A percentile compares a stretch with the other conserved stretches of the same genome.
These are phyloP conservation scores for Tephrocybe sp. DNA, from an alignment of 768 basidiomycete species.

Conservation along the genomic window DNA sequence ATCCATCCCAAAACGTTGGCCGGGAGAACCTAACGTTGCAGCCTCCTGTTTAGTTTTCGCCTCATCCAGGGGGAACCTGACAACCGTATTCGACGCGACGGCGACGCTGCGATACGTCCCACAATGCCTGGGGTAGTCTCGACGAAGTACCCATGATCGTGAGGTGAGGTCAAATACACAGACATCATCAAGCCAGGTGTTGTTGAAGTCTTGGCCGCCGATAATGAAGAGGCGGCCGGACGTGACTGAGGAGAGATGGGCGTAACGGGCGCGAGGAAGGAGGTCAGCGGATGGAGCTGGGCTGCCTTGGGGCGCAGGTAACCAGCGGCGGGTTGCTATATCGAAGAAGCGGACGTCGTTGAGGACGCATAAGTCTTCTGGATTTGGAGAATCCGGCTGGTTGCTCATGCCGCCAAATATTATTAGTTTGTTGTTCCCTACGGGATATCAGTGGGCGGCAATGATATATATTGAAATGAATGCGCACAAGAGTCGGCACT, in stretches of 20 bases:
- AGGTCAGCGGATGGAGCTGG: conserved; percentile 37
- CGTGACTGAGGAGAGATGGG: conserved; percentile 88
- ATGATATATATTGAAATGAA: background rate
- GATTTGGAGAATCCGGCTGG: conserved; percentile 61
- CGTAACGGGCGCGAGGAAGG: conserved; percentile 85
- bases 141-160: conserved; percentile 75
- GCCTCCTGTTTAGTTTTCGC: conserved; percentile 36
- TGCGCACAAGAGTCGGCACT: conserved; percentile 77
- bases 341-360: conserved; percentile 92
- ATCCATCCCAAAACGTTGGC: conserved; percentile 55
- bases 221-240: conserved; percentile 85
- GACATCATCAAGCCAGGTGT: conserved; percentile 91
- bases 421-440: conserved; percentile 87
- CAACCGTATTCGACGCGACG: conserved; percentile 65
- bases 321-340: conserved; percentile 67
- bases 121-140: conserved; percentile 87
- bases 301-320: conserved; percentile 44
- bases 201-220: conserved; percentile 92
- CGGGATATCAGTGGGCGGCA: background rate
- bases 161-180: conserved; percentile 80
- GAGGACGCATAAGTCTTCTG: conserved; percentile 86
- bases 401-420: conserved; percentile 96
- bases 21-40: conserved; percentile 49
- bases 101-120: conserved; percentile 96
- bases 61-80: conserved; percentile 71